Conservation (phyloP, 2,329 filamentous ascomycete genomes). For the Cercospora canescens region DNA sequence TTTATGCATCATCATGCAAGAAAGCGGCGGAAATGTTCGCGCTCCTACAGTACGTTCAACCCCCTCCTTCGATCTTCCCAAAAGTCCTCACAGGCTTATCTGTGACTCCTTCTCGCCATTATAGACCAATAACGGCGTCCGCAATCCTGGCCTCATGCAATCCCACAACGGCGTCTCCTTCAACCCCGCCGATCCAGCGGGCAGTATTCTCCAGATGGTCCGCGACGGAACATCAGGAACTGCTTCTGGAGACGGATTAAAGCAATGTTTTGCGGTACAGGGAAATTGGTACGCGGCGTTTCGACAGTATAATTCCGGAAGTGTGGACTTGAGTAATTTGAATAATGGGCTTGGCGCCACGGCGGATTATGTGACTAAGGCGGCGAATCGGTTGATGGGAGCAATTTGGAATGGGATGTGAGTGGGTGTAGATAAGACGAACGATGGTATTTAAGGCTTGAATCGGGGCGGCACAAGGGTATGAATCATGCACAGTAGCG, state of each 20-base stretch:
- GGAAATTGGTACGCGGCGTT: conserved; percentile 44
- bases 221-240: conserved; percentile 48
- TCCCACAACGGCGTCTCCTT: conserved; percentile 40
- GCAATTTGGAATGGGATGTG: neutral
- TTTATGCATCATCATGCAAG: conserved; percentile 11
- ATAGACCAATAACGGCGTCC: conserved; percentile 38
- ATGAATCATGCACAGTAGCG: no score
- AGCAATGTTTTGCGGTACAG: conserved; percentile 38
- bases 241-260: conserved; percentile 44
- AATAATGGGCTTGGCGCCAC: conserved; percentile 48
- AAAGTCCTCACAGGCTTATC: no score
- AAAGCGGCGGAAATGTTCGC: conserved; percentile 9
- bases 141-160: conserved; percentile 52
- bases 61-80: neutral
- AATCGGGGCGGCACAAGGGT: no score
- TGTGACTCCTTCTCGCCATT: conserved; percentile 21
- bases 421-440: neutral
- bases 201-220: conserved; percentile 38
- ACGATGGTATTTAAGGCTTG: neutral
- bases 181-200: conserved; percentile 22
- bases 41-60: conserved; percentile 7
- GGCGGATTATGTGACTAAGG: conserved; percentile 53
- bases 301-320: conserved; percentile 44
- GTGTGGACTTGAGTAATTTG: conserved; percentile 5
- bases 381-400: conserved; percentile 51